phyloP scores from a whole-genome alignment of 2,329 filamentous ascomycete species.

The Cordyceps pruinosa region DNA sequence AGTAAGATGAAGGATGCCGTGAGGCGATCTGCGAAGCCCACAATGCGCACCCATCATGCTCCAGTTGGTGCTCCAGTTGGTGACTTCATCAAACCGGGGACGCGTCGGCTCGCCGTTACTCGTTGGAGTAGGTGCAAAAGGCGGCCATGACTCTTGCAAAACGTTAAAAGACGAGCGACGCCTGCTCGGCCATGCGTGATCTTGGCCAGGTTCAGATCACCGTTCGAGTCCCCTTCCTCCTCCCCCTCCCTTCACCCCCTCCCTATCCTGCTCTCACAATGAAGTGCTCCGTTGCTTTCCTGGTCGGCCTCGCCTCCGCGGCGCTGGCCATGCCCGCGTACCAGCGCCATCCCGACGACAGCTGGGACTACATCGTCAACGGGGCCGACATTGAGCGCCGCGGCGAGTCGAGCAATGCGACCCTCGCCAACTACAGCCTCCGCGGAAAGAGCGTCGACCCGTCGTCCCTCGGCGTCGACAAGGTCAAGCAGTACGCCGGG shows the following conservation, averaged over 20 bases:
- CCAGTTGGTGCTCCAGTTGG: background rate
- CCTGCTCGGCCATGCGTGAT: background rate
- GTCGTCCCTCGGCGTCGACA: slow-evolving; percentile 74
- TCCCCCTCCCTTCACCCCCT: too few relatives aligned
- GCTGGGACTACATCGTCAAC: slow-evolving; percentile 89
- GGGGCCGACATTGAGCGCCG: slow-evolving; percentile 73
- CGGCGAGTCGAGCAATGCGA: slow-evolving; percentile 66
- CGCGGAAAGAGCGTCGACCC: slow-evolving; percentile 90
- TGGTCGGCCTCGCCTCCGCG: slow-evolving; percentile 8
- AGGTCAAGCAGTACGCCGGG: slow-evolving; percentile 95
- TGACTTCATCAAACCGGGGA: slow-evolving; percentile 2
- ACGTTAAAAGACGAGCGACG: background rate
- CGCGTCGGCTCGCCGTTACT: background rate
- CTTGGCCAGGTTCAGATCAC: background rate
- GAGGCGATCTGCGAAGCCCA: slow-evolving; percentile 2
- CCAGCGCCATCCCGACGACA: slow-evolving; percentile 63
- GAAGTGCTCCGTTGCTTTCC: slow-evolving; percentile 7
- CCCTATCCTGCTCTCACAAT: background rate
- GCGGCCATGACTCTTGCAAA: background rate
- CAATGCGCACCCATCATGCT: background rate
- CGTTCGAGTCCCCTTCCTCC: background rate
- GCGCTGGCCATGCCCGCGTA: slow-evolving; percentile 4
- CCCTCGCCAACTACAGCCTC: slow-evolving; percentile 79
- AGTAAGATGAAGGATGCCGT: background rate
- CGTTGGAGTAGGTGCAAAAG: slow-evolving; percentile 7